Conservation (phyloP, 2,329 filamentous ascomycete species). For the Diaporthe vaccinii region DNA sequence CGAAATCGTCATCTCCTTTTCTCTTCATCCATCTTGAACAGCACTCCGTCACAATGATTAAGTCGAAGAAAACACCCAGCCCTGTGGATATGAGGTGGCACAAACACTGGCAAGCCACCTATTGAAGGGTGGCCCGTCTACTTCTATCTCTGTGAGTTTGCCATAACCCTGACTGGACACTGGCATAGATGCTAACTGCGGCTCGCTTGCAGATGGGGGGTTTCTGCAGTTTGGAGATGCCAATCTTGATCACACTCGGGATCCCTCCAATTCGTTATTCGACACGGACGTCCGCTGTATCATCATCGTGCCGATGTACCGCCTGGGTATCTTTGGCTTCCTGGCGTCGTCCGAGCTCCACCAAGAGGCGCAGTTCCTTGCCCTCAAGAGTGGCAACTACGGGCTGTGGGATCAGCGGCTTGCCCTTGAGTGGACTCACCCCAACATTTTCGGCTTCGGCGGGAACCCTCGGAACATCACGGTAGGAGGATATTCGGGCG, state of each 20-base stretch:
- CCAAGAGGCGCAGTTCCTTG: not conserved
- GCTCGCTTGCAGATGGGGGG: not conserved
- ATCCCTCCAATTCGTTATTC: not conserved
- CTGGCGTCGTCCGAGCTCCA: not conserved
- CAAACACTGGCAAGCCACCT: not conserved
- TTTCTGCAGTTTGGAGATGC: not conserved
- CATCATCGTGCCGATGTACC: not conserved
- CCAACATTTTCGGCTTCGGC: not conserved
- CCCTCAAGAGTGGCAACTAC: not conserved
- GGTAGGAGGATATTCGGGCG: not conserved
- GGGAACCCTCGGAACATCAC: not conserved
- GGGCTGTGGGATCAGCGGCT: not conserved
- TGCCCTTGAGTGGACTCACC: not conserved
- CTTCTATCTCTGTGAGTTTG: not conserved
- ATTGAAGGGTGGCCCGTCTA: not conserved
- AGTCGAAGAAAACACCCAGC: too few relatives aligned
- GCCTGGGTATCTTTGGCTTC: not conserved
- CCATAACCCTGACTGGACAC: not conserved
- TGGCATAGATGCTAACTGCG: not conserved
- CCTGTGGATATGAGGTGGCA: too few relatives aligned
- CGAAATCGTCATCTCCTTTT: too few relatives aligned
- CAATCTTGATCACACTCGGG: not conserved
- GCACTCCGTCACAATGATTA: too few relatives aligned
- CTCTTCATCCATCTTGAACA: too few relatives aligned
- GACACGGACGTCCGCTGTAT: not conserved